A percentile compares a stretch with the other conserved stretches of the same genome.
These are phyloP conservation scores for Colletotrichum phormii DNA, from an alignment of 2,329 filamentous ascomycete species.

Conservation along the genomic window DNA sequence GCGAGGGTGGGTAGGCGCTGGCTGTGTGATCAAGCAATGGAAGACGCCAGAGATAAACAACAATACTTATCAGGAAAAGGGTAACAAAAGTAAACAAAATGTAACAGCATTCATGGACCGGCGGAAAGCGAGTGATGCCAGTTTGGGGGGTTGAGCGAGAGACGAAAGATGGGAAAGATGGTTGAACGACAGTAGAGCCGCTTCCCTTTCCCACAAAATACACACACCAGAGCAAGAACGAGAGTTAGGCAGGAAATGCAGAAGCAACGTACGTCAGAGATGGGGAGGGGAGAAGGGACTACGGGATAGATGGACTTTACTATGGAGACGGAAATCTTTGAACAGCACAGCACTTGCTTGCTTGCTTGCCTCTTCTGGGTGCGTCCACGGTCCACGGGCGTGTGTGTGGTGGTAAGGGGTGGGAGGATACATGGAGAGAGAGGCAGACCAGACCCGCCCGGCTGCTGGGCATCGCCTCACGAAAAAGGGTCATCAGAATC, in stretches of 20 bases:
- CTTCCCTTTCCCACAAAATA: slow-evolving; percentile 31
- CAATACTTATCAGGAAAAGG: not conserved
- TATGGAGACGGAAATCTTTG: slow-evolving; percentile 34
- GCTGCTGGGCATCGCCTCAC: slow-evolving; percentile 33
- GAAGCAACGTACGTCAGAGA: slow-evolving; percentile 35
- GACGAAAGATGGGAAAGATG: slow-evolving; percentile 32
- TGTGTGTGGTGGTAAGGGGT: slow-evolving; percentile 17
- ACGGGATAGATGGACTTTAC: slow-evolving; percentile 16
- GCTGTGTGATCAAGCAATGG: slow-evolving; percentile 19
- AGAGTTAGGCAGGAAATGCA: slow-evolving; percentile 28
- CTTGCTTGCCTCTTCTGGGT: not conserved
- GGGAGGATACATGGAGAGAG: slow-evolving; percentile 23
- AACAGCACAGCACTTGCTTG: not conserved
- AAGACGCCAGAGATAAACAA: slow-evolving; percentile 1
- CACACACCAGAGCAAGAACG: slow-evolving; percentile 19
- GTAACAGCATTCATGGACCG: slow-evolving; percentile 21
- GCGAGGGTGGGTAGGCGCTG: slow-evolving; percentile 23
- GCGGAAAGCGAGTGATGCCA: slow-evolving; percentile 35
- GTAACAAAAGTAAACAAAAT: slow-evolving; percentile 12
- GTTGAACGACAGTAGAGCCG: slow-evolving; percentile 33
- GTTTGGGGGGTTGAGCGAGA: slow-evolving; percentile 28
- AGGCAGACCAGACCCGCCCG: slow-evolving; percentile 23
- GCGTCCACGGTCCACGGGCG: not conserved
- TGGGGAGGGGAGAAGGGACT: slow-evolving; percentile 18
- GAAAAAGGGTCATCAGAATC: slow-evolving; percentile 23